Evolutionary conservation across 208 protist genomes (phyloP).

Genomic region (Wallacemonas sp.): DNA sequence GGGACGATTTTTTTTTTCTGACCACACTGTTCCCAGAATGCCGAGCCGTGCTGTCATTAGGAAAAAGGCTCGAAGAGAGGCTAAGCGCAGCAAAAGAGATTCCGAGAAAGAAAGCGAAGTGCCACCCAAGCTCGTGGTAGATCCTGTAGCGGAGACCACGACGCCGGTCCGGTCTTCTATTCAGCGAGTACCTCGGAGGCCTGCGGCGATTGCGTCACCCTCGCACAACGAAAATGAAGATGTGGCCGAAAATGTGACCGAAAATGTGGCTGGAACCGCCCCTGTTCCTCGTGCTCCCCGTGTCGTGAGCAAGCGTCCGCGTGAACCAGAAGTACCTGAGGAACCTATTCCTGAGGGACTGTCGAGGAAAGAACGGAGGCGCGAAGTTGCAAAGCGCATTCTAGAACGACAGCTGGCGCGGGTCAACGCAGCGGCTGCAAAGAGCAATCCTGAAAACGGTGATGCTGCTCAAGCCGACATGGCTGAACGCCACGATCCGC

Average conservation of each 20-base stretch:
- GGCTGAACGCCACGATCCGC: conserved; percentile 85
- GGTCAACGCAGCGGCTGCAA: conserved; percentile 29
- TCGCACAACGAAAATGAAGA: no score
- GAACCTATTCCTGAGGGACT: conserved; percentile 33
- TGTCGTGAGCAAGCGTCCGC: neutral
- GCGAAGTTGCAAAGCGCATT: conserved; percentile 46
- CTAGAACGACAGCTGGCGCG: conserved; percentile 62
- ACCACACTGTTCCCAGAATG: conserved; percentile 44
- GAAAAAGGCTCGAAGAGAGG: conserved; percentile 80
- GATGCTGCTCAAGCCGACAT: no score
- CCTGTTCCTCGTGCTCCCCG: no score
- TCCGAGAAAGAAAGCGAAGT: neutral
- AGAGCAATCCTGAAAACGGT: no score
- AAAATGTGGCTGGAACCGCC: no score
- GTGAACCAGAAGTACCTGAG: conserved; percentile 5
- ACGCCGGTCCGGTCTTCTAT: neutral
- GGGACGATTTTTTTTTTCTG: no score
- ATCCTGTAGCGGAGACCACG: neutral
- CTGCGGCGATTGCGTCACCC: no score
- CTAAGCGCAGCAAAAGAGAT: conserved; percentile 46
- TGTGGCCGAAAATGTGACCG: no score
- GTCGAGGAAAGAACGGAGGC: conserved; percentile 63
- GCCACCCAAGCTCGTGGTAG: neutral
- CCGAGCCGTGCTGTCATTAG: conserved; percentile 78
- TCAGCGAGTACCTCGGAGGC: neutral